These are phyloP conservation scores for Eucalyptus sp. DNA, from an alignment of 345 rosid species.

Conservation along the genomic window DNA sequence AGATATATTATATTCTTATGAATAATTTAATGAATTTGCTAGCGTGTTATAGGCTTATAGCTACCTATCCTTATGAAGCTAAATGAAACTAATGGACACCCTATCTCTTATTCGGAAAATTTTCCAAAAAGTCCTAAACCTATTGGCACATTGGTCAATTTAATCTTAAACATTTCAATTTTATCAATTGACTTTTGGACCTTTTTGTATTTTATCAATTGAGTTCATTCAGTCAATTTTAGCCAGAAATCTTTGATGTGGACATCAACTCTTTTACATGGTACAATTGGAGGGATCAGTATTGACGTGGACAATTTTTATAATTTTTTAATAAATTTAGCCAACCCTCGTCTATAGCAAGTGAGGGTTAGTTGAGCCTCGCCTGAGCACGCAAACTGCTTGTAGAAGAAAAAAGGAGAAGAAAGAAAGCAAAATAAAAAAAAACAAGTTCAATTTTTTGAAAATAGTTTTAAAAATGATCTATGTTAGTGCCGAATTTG, in stretches of 20 bases:
- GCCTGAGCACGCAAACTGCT: accelerated
- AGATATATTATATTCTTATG: neutral
- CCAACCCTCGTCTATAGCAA: neutral
- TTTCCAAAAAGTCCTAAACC: neutral
- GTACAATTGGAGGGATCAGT: accelerated
- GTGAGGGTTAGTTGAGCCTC: accelerated
- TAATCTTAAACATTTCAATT: no score
- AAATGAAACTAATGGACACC: neutral
- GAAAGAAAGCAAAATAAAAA: no score
- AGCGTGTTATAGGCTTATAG: neutral
- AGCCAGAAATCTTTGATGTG: accelerated
- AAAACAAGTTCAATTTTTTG: no score
- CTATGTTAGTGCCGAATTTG: accelerated
- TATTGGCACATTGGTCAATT: accelerated
- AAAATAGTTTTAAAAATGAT: no score
- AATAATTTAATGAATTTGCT: neutral
- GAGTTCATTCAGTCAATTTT: no score
- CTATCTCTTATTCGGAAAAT: accelerated
- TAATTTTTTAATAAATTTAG: no score
- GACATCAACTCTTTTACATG: accelerated
- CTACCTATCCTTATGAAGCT: neutral
- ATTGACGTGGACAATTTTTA: accelerated
- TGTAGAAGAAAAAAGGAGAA: neutral
- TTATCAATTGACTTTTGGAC: accelerated
- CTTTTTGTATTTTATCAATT: no score